Evolutionary conservation across 106 monocot genomes (phyloP), one percentile per base, ranked within the genome.

Genomic region (Dioscorea zingiberensis): DNA sequence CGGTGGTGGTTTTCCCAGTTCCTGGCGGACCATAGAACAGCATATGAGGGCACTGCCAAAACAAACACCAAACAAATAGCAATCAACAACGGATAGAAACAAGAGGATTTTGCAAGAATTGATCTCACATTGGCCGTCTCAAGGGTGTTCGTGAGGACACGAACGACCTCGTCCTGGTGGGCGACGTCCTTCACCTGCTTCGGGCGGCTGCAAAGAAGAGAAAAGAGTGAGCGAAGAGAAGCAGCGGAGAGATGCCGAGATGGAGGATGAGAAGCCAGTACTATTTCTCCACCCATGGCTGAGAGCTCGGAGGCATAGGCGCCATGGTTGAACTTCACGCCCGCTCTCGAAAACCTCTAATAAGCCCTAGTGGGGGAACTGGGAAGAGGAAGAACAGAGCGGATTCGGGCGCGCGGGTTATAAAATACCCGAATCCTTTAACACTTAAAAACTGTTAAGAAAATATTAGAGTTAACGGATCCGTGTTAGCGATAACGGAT

Each of bases 261-360:
- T 0, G 1, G 27, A 27, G 63, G 17, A 21, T 11, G 15, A 26
- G 15, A 25, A 64, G 25, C 4, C 9, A 32, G 19, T 78, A 97
- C 97, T 97, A 97, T 97, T 97, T 97, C 83, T 97, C 97, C 58
- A 92, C 97, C 97, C 97, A 97, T 62, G 88, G 97, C 70, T 92
- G 97, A 21, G 85, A 95, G 54, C 76, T 85, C 17, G 76, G 78
- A 21, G 74, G 59, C 22, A 83, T 53, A 25, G 85, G 85, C 68
- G 83, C 95, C 94, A 90, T 91, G 7, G 51, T 0, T 51, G 51
- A 16, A 0, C 18, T 19, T 51, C 19, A 51, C 1, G 18, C 19
- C 14, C 51, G 13, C 51, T 19, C 15, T 51, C 51, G 51, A 16
- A 51, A 19, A 7, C 51, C 51, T 51, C 15, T 9, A 18, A 4